Evolutionary conservation across 208 protist genomes (phyloP), one percentile per base, ranked within the genome.

Genomic region (Endotrypanum monterogeii): DNA sequence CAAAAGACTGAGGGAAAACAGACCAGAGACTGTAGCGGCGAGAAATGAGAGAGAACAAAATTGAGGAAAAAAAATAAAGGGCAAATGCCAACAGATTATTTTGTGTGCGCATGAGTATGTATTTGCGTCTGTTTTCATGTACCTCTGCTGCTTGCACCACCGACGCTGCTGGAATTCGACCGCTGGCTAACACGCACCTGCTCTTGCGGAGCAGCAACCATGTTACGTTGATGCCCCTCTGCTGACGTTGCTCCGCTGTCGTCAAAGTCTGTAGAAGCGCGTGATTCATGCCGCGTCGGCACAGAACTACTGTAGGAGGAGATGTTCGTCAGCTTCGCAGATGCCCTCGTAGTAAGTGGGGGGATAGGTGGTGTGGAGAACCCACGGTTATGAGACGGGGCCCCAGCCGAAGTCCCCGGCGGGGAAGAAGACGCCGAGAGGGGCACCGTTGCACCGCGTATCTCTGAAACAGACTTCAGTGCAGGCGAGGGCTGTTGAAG

Each of bases 121-220:
- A 1, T 48, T 5, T 65, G 32, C 37, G 60, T 11, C 16, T 28
- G 32, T n/a, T 18, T 30, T 46, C 35, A 46, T 44, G 37, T 14
- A 65, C 20, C 37, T 65, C 63, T n/a, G 28, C 54, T 12, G 44
- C 16, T 28, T 9, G 8, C 20, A 37, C 63, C 12, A 54, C 41
- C 44, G 23, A 28, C 32, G 20, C 16, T 57, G 50, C 50, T 56
- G 32, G 28, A 39, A 39, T 63, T 72, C 63, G 58, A 58, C 50
- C 76, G 62, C 46, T 72, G 52, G 18, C 70, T 76, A 52, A 69
- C 70, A 16, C 76, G 70, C 25, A 68, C 55, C 35, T 75, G 76
- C 63, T 72, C 76, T 51, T 63, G 37, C 60, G 68, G 57, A 52
- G 56, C 20, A 41, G 37, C 50, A 52, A 57, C 25, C 20, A 9